Base-by-base conservation (phyloP, 2,329 filamentous ascomycete species). In the Microdochium nivale region DNA sequence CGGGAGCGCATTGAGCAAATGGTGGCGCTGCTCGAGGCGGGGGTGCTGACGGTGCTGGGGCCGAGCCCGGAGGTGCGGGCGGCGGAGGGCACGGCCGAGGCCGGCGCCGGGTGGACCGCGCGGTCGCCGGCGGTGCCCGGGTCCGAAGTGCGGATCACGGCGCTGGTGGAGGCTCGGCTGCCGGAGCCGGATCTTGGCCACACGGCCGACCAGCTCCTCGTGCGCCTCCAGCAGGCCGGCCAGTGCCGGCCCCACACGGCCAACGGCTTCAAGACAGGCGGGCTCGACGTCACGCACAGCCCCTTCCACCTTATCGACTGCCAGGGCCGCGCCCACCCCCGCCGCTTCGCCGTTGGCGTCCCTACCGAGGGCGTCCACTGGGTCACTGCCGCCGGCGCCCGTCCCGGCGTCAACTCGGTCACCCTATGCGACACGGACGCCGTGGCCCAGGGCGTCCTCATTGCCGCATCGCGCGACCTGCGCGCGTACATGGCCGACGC, bases 351-450 rank as follows among this genome's bases (percentile, higher is more conserved):
- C 24, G 11, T 56, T 16, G 57, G 57, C 3, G 54, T 58, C 1
- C 57, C 55, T 16, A 58, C 54, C 4, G 57, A 58, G 47, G 54
- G 57, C 19, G 55, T 56, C 9, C 55, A 57, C 35, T 55, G 55
- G 55, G 54, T 55, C 32, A 54, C 56, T 2, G 51, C 52, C n/a
- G 53, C 52, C 21, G 53, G 52, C 11, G 55, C 52, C 3, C 44
- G 56, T n/a, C 55, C 56, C 7, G 53, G 56, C 3, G 56, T 56
- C 3, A 53, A 58, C 37, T 58, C 56, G n/a, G 52, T 53, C 16
- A 54, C 51, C 9, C 52, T 58, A 2, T 52, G 30, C 25, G 51
- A 56, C 16, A 50, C 53, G 2, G 53, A 56, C n/a, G 55, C 51
- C 5, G 51, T 56, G 16, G 53, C 55, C 4, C 30, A 48, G 25